phyloP scores from a whole-genome alignment of 768 basidiomycete genomes.

The Daedaleopsis sinensis region DNA sequence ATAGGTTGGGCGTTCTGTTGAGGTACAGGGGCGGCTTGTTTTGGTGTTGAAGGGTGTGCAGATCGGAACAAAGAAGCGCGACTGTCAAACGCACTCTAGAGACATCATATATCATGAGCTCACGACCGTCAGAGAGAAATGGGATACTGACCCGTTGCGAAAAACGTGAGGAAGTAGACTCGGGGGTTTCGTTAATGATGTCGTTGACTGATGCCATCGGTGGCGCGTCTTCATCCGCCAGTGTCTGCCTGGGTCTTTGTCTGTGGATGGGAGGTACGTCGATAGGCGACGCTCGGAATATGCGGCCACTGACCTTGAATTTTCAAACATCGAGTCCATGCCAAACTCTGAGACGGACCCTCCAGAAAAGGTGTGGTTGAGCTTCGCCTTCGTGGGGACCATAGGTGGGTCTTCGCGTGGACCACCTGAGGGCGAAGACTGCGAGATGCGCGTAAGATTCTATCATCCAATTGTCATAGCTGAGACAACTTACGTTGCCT shows the following conservation, averaged over 20 bases:
- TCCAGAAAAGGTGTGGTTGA: slow-evolving; percentile 69
- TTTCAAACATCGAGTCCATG: slow-evolving; percentile 85
- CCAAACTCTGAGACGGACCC: slow-evolving; percentile 74
- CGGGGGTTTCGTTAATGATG: slow-evolving; percentile 61
- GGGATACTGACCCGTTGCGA: slow-evolving; percentile 48
- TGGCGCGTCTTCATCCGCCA: slow-evolving; percentile 80
- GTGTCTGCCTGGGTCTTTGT: slow-evolving; percentile 58
- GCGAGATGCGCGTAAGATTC: not conserved
- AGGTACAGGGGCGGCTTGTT: slow-evolving; percentile 25
- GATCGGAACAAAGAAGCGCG: slow-evolving; percentile 32
- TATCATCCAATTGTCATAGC: not conserved
- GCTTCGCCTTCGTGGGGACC: slow-evolving; percentile 79
- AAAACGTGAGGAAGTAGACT: slow-evolving; percentile 44
- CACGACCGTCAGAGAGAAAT: not conserved
- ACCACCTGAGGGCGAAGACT: slow-evolving; percentile 16
- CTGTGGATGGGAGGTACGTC: slow-evolving; percentile 14
- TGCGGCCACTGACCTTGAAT: slow-evolving; percentile 49
- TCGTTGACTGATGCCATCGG: slow-evolving; percentile 77
- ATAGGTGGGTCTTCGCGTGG: slow-evolving; percentile 74
- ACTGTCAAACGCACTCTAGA: slow-evolving; percentile 44
- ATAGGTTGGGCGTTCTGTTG: slow-evolving; percentile 42
- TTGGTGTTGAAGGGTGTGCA: slow-evolving; percentile 24
- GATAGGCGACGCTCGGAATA: not conserved
- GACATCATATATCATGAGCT: not conserved
- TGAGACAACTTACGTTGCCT: slow-evolving; percentile 45